Conservation (phyloP, 129 eudicot species). For the Logfia minima region DNA sequence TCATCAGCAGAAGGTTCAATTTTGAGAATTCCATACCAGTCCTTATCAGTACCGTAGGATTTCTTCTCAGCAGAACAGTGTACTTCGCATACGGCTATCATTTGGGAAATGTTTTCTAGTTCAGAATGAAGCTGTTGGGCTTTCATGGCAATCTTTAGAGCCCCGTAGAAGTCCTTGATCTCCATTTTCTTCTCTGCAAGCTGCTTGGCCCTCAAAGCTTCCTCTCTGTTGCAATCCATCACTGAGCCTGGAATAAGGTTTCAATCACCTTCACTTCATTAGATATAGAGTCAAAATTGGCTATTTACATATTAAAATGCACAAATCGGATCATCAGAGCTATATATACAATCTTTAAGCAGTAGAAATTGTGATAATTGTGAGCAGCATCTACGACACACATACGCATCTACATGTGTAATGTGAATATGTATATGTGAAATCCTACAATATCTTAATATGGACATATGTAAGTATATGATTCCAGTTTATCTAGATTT, state of each 20-base stretch:
- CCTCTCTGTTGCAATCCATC: conserved; percentile 75
- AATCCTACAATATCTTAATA: neutral
- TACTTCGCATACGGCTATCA: conserved; percentile 62
- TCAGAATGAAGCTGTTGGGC: conserved; percentile 66
- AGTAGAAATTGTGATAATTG: neutral
- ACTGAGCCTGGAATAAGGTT: conserved; percentile 19
- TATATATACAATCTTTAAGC: neutral
- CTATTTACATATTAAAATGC: conserved; percentile 9
- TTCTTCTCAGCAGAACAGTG: conserved; percentile 50
- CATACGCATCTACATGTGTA: neutral
- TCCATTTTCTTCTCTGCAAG: conserved; percentile 65
- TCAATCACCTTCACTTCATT: conserved; percentile 23
- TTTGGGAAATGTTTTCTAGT: conserved; percentile 50
- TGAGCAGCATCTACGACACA: neutral
- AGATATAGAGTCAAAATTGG: neutral
- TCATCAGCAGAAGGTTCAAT: conserved; percentile 54
- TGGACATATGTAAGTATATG: neutral
- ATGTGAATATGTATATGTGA: too few relatives aligned
- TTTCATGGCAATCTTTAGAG: conserved; percentile 48
- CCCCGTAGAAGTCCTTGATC: conserved; percentile 51
- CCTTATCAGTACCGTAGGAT: conserved; percentile 48
- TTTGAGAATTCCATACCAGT: conserved; percentile 63
- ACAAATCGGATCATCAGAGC: neutral
- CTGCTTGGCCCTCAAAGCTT: conserved; percentile 53
- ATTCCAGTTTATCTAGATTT: neutral